Evolutionary conservation across 169 alveolate species (phyloP).

Genomic region (Plasmodium malariae): DNA sequence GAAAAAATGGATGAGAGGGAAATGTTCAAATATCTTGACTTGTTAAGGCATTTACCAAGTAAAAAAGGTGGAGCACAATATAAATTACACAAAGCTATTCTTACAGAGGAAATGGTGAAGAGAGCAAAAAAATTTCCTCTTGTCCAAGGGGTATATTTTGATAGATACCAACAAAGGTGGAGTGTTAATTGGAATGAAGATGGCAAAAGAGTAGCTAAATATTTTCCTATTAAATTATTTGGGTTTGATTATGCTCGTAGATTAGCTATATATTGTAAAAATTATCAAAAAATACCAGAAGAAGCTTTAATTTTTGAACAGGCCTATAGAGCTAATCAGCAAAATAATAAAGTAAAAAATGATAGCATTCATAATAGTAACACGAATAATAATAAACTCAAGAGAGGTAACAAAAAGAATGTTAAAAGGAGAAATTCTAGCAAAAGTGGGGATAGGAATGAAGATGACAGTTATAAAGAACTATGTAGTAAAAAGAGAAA

Average conservation of each 20-base stretch:
- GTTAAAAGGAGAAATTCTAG: neutral
- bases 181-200: constrained; percentile 85
- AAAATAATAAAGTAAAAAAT: constrained; percentile 71
- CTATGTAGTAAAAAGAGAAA: neutral
- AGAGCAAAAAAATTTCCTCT: constrained; percentile 83
- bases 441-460: constrained; percentile 3
- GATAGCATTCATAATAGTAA: constrained; percentile 51
- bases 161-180: constrained; percentile 86
- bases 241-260: constrained; percentile 84
- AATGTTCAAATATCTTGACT: constrained; percentile 65
- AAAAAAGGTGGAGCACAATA: constrained; percentile 79
- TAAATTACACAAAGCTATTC: constrained; percentile 79
- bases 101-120: constrained; percentile 81
- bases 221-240: constrained; percentile 83
- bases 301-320: constrained; percentile 76
- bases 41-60: constrained; percentile 74
- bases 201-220: constrained; percentile 85
- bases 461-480: neutral
- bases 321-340: constrained; percentile 72
- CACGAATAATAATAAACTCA: neutral
- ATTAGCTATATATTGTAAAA: constrained; percentile 82
- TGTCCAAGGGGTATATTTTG: constrained; percentile 85
- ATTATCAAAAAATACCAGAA: constrained; percentile 73
- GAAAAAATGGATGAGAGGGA: constrained; percentile 72
- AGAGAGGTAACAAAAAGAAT: neutral